Evolutionary conservation across 1,284 basidiomycete species (phyloP).

Genomic region (Ganoderma boninense): DNA sequence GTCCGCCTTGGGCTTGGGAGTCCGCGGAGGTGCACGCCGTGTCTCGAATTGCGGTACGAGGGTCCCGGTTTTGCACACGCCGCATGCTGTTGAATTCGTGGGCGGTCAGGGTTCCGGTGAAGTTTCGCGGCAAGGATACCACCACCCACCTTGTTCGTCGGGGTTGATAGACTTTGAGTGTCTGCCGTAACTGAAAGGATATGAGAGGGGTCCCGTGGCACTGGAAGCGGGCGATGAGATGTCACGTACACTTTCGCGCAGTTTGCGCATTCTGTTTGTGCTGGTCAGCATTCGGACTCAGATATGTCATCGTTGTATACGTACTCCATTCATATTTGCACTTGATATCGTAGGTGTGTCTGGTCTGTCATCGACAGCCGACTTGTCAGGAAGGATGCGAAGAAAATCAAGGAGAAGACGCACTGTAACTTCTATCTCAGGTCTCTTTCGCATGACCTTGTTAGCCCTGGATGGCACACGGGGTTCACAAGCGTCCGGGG

Average conservation of each 20-base stretch:
- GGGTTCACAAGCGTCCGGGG: background rate
- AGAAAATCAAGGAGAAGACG: conserved; percentile 28
- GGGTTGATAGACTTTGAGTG: conserved; percentile 80
- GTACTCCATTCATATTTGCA: conserved; percentile 83
- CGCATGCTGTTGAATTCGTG: conserved; percentile 51
- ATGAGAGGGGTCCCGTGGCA: too few species aligned
- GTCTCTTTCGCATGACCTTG: conserved; percentile 66
- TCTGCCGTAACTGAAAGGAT: conserved; percentile 68
- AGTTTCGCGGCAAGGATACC: background rate
- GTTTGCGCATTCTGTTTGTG: conserved; percentile 61
- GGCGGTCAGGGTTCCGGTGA: background rate
- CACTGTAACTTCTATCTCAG: conserved; percentile 80
- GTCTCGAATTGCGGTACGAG: conserved; percentile 63
- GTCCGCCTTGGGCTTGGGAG: conserved; percentile 47
- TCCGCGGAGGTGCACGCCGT: conserved; percentile 41
- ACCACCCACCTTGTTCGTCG: conserved; percentile 66
- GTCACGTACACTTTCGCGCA: conserved; percentile 70
- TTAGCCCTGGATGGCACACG: conserved; percentile 56
- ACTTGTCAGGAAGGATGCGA: background rate
- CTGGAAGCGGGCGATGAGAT: background rate
- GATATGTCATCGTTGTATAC: conserved; percentile 34
- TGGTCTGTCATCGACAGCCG: conserved; percentile 55
- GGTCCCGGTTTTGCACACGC: conserved; percentile 59
- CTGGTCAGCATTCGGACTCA: background rate
- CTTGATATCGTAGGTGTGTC: conserved; percentile 78